Percentiles rank a stretch among this genome's conserved stretches.
These are phyloP conservation scores for Trametes maxima DNA, from an alignment of 768 basidiomycete species.

Conservation along the genomic window DNA sequence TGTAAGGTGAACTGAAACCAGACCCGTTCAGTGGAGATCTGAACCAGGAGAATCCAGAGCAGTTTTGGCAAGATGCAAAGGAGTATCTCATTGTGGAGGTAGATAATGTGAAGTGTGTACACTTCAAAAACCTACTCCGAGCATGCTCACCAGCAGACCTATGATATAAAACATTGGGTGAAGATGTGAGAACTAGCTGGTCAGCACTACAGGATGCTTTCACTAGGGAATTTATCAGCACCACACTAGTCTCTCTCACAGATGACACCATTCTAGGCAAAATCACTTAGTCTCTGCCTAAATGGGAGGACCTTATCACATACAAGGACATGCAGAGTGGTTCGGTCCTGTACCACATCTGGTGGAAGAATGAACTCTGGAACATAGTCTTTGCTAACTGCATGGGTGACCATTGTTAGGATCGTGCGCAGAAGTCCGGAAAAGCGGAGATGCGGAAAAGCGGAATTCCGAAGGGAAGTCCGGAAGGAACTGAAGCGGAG, in stretches of 20 bases:
- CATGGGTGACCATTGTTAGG: too few species aligned
- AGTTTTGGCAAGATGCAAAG: neutral
- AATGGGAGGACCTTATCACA: neutral
- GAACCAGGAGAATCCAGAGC: neutral
- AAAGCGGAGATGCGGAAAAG: too few species aligned
- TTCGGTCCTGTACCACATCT: neutral
- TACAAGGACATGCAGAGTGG: neutral
- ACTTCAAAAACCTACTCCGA: neutral
- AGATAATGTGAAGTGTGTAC: neutral
- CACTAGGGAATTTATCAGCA: neutral
- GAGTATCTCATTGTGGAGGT: neutral
- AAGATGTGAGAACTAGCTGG: neutral
- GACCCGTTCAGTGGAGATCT: neutral
- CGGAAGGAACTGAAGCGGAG: too few species aligned
- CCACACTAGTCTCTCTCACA: neutral
- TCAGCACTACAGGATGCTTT: neutral
- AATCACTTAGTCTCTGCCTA: neutral
- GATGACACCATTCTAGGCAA: neutral
- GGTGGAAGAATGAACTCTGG: neutral
- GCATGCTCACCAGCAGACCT: neutral
- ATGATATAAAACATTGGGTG: neutral
- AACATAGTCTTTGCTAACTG: too few species aligned
- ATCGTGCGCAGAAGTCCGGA: too few species aligned
- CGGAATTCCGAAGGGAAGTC: too few species aligned
- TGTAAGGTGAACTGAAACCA: neutral